phyloP scores from a whole-genome alignment of 164 flowering plant species.

The Vitis rupestris region DNA sequence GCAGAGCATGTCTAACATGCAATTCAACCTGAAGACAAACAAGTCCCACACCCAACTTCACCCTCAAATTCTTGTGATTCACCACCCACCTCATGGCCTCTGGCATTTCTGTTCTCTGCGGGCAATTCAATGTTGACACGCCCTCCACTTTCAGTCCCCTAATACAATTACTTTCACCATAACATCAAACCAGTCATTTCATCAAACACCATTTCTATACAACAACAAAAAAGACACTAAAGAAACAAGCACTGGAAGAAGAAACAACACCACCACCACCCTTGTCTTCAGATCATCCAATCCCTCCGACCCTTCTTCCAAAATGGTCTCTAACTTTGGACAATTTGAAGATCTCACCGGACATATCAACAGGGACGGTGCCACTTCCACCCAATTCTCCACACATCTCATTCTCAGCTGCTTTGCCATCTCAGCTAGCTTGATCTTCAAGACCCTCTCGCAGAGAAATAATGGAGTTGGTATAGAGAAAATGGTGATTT shows the following conservation, averaged over 20 bases:
- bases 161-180: no score
- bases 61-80: no score
- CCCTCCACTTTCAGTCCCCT: no score
- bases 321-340: conserved; percentile 30
- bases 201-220: conserved; percentile 1
- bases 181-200: neutral
- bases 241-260: conserved; percentile 16
- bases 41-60: no score
- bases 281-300: neutral
- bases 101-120: no score
- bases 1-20: no score
- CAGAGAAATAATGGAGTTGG: neutral
- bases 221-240: conserved; percentile 4
- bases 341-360: conserved; percentile 10
- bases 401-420: conserved; percentile 3
- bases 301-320: conserved; percentile 23
- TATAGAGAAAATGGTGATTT: neutral
- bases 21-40: no score
- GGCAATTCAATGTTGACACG: no score
- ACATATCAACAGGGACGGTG: conserved; percentile 18
- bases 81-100: no score
- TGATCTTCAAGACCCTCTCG: no score
- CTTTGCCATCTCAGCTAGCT: neutral
- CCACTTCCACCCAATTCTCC: conserved; percentile 28
- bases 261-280: neutral